These are phyloP conservation scores for Hypoxylon lienhwacheense DNA, from an alignment of 495 filamentous ascomycete genomes.

Conservation along the genomic window DNA sequence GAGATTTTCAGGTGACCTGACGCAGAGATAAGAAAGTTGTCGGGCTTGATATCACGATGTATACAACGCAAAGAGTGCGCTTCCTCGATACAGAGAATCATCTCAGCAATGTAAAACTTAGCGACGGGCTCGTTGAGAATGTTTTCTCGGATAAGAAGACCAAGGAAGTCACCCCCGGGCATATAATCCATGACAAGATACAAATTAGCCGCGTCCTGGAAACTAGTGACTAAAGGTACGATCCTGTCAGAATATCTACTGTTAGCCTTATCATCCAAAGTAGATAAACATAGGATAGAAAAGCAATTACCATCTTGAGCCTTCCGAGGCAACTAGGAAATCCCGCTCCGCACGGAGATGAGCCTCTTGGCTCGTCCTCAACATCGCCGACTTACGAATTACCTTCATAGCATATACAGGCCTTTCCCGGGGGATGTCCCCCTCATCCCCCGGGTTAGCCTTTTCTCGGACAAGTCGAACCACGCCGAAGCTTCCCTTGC, in stretches of 20 bases:
- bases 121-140: conserved; percentile 75
- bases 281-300: background rate
- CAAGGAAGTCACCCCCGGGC: conserved; percentile 92
- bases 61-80: conserved; percentile 85
- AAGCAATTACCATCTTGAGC: conserved; percentile 68
- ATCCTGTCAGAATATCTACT: conserved; percentile 51
- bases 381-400: conserved; percentile 88
- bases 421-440: conserved; percentile 11
- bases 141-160: conserved; percentile 78
- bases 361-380: conserved; percentile 86
- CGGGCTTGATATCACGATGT: conserved; percentile 93
- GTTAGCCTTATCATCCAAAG: background rate
- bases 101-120: conserved; percentile 88
- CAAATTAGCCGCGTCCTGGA: conserved; percentile 80
- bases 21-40: conserved; percentile 89
- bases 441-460: conserved; percentile 18
- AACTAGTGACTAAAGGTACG: conserved; percentile 82
- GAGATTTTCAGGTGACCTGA: conserved; percentile 92
- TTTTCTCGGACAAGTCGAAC: conserved; percentile 80
- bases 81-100: conserved; percentile 93
- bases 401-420: conserved; percentile 94
- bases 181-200: conserved; percentile 98
- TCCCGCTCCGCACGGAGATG: conserved; percentile 90
- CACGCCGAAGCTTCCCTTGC: conserved; percentile 92
- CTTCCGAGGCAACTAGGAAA: conserved; percentile 82